Percentiles rank a stretch among this genome's conserved stretches.
These are phyloP conservation scores for Ocimum tenuiflorum DNA, from an alignment of 257 asterid species.

Conservation along the genomic window DNA sequence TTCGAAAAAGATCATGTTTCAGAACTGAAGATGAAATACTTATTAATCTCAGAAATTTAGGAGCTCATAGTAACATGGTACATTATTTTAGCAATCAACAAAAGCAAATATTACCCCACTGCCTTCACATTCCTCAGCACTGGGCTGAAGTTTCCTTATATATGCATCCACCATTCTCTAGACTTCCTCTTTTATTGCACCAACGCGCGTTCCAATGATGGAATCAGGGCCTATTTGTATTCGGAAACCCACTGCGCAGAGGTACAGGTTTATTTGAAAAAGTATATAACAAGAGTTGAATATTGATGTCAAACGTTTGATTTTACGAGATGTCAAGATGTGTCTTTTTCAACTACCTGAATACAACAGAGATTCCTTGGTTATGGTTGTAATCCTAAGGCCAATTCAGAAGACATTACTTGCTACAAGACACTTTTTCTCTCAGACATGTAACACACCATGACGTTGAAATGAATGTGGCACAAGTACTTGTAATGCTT, in stretches of 20 bases:
- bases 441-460: not conserved
- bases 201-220: slow-evolving; percentile 50
- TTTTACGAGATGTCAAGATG: no score
- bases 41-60: no score
- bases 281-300: not conserved
- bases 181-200: slow-evolving; percentile 52
- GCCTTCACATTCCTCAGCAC: slow-evolving; percentile 47
- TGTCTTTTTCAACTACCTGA: no score
- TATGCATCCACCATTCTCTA: slow-evolving; percentile 40
- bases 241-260: slow-evolving; percentile 65
- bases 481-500: no score
- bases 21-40: no score
- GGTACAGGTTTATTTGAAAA: not conserved
- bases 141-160: slow-evolving; percentile 38
- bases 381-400: not conserved
- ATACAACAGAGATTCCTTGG: no score
- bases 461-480: not conserved
- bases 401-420: not conserved
- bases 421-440: no score
- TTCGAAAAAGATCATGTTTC: no score
- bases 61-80: no score
- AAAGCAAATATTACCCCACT: slow-evolving; percentile 44
- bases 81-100: no score
- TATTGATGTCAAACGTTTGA: no score
- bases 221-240: slow-evolving; percentile 45